A percentile compares a stretch with the other conserved stretches of the same genome.
Evolutionary conservation across 2,329 filamentous ascomycete genomes (phyloP).

Genomic region (Dendrostoma leiphaemia): DNA sequence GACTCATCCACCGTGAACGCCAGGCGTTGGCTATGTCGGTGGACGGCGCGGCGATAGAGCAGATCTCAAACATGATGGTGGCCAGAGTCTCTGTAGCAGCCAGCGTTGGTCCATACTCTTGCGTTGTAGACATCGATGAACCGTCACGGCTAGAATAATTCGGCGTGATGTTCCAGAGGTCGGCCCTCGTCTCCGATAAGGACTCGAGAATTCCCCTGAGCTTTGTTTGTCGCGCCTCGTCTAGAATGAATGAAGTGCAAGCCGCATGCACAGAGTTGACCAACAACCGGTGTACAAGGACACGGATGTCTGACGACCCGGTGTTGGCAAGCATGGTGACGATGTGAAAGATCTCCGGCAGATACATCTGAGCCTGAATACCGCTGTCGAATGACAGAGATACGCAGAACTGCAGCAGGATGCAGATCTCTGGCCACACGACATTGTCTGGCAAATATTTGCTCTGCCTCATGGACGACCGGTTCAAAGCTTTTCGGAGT

Average conservation of each 20-base stretch:
- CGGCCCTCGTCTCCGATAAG: constrained; percentile 58
- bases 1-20: constrained; percentile 71
- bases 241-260: constrained; percentile 63
- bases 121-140: constrained; percentile 51
- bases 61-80: constrained; percentile 61
- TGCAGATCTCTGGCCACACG: constrained; percentile 68
- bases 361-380: constrained; percentile 64
- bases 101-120: constrained; percentile 51
- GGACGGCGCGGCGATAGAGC: constrained; percentile 60
- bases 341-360: constrained; percentile 69
- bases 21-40: constrained; percentile 65
- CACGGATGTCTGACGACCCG: constrained; percentile 54
- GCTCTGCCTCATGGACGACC: constrained; percentile 65
- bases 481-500: constrained; percentile 64
- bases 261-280: constrained; percentile 68
- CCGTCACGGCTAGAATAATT: constrained; percentile 46
- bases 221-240: constrained; percentile 57
- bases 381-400: constrained; percentile 67
- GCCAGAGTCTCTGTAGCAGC: constrained; percentile 61
- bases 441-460: constrained; percentile 63
- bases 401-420: constrained; percentile 64
- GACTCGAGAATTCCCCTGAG: constrained; percentile 55
- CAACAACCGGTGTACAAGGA: constrained; percentile 60
- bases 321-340: constrained; percentile 70
- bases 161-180: constrained; percentile 52